Percentiles rank a stretch among this genome's conserved stretches.
These are phyloP conservation scores for Quercus gilva DNA, from an alignment of 306 rosid species.

Conservation along the genomic window DNA sequence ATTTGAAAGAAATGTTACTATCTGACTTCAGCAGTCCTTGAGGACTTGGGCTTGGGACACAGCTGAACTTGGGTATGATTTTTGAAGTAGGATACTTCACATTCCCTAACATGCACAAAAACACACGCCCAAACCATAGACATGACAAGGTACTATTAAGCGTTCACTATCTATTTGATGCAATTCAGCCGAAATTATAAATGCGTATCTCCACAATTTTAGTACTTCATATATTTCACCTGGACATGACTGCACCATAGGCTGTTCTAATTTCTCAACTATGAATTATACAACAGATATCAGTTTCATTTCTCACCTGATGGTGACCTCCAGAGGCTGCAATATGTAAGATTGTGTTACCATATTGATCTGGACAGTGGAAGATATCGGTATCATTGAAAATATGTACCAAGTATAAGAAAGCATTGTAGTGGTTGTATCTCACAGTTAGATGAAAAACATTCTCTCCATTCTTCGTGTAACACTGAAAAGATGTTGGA, in stretches of 20 bases:
- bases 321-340: conserved; percentile 50
- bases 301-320: conserved; percentile 40
- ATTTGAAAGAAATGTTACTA: no score
- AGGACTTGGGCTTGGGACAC: no score
- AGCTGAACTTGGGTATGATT: no score
- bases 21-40: no score
- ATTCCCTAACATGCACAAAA: no score
- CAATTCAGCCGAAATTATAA: background rate
- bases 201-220: background rate
- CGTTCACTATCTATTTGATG: no score
- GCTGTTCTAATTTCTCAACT: background rate
- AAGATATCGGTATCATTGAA: conserved; percentile 42
- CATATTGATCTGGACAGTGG: conserved; percentile 45
- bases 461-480: conserved; percentile 61
- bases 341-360: conserved; percentile 60
- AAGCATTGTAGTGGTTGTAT: conserved; percentile 48
- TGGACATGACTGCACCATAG: background rate
- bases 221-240: background rate
- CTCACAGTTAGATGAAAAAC: conserved; percentile 65
- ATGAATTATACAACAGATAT: background rate
- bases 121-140: no score
- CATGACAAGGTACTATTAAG: no score
- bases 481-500: conserved; percentile 40
- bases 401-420: conserved; percentile 43
- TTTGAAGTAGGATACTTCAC: no score